A percentile compares a stretch with the other conserved stretches of the same genome.
These are phyloP conservation scores for Vitis hybrid DNA, from an alignment of 177 flowering plant species.

Conservation along the genomic window DNA sequence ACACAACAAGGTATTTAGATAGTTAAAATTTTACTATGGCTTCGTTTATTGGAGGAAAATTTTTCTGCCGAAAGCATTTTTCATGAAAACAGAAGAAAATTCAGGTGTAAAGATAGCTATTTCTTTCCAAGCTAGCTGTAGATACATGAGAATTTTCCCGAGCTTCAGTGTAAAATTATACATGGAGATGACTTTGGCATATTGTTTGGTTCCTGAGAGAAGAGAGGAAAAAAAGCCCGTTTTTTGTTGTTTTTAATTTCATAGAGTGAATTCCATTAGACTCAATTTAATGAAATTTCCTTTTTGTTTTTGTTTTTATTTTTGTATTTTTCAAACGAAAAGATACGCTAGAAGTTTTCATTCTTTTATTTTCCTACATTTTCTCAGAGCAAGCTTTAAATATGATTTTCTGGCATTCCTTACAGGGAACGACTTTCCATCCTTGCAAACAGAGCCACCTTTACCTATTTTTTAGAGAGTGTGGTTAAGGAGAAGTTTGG, in stretches of 20 bases:
- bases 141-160: background rate
- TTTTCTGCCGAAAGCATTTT: background rate
- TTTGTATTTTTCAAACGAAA: no score
- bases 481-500: background rate
- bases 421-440: no score
- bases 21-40: background rate
- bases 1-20: slow-evolving; percentile 4
- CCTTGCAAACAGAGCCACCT: no score
- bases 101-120: background rate
- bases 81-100: background rate
- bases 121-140: background rate
- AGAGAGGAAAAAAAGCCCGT: no score
- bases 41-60: background rate
- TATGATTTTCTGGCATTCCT: no score
- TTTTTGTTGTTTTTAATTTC: no score
- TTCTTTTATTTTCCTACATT: background rate
- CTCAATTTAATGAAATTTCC: no score
- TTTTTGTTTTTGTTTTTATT: no score
- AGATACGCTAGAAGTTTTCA: background rate
- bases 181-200: background rate
- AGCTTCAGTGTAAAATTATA: background rate
- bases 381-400: background rate
- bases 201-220: no score
- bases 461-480: no score
- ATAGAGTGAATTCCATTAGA: no score